Percentiles rank a stretch among this genome's conserved stretches.
Evolutionary conservation across 176 grass and related monocot genomes (phyloP).

Genomic region (Otatea glauca): DNA sequence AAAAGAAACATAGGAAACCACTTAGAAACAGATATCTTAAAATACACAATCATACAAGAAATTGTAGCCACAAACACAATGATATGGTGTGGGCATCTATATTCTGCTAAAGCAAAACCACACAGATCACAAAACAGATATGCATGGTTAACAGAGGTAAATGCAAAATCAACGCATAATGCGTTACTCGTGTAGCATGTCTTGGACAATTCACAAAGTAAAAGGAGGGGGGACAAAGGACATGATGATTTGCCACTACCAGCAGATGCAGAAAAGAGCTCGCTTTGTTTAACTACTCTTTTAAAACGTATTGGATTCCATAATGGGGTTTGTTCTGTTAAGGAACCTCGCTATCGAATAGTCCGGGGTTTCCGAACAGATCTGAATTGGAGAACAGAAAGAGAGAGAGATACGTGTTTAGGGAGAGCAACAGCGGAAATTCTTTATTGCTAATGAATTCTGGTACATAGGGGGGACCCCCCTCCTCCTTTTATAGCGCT

Average conservation of each 20-base stretch:
- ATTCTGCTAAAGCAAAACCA: not conserved
- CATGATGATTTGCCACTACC: not conserved
- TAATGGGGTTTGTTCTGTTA: not conserved
- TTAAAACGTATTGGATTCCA: slow-evolving; percentile 26
- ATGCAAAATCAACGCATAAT: not conserved
- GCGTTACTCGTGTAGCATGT: not conserved
- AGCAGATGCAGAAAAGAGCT: not conserved
- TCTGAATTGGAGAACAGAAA: too few species aligned
- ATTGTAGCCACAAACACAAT: not conserved
- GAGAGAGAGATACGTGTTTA: too few species aligned
- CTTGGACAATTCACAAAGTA: not conserved
- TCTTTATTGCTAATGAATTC: too few species aligned
- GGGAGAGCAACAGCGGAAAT: too few species aligned
- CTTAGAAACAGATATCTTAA: slow-evolving; percentile 3
- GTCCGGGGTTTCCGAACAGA: too few species aligned
- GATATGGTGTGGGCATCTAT: not conserved
- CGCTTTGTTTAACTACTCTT: not conserved
- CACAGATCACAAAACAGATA: not conserved
- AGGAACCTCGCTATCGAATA: too few species aligned
- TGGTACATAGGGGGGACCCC: too few species aligned
- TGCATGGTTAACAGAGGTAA: not conserved
- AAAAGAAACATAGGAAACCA: not conserved
- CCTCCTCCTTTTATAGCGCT: too few species aligned
- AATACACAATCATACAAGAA: not conserved
- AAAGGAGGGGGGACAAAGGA: not conserved